Evolutionary conservation across 1,284 basidiomycete genomes (phyloP), one percentile per base, ranked within the genome.

Genomic region (Flammula alnicola): DNA sequence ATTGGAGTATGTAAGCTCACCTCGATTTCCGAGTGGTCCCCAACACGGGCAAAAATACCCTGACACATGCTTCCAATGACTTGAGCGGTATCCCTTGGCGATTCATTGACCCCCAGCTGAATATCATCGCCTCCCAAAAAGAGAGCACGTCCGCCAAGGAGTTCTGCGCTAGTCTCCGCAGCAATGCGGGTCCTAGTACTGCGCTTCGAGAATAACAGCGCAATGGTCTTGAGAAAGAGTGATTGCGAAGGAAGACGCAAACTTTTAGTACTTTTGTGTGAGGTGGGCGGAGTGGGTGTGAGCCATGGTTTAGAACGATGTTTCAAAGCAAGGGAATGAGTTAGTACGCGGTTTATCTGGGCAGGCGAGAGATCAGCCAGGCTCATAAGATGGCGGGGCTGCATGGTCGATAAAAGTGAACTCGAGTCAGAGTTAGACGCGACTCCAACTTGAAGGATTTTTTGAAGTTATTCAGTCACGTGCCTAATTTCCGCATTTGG

Each of bases 1-100:
- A 8, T 19, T 23, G 30, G 35, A 42, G 25, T 8, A 19, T 14
- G 10, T 7, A 12, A 14, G 64, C 80, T 50, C 49, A 92, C 93
- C 81, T 96, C 95, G 48, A 99, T 88, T 66, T 99, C 96, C 2
- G 80, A 78, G 69, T 99, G 96, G 9, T 82, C 88, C 5, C 91
- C 93, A 1, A 99, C 96, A 39, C 97, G 87, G 16, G 96, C 97
- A 75, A 99, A 98, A 58, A 99, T 93, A 14, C 96, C 97, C 69
- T 98, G 89, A 48, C 88, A 91, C 95, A 99, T 98, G 12, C 92
- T 91, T 14, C 92, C 88, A 54, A 97, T 82, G 11, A 99, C 92
- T 14, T 89, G 80, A 10, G 93, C 89, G 0, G 91, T 87, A 73
- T 99, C 97, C 41, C 89, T 78, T 14, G 87, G 68, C 33, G 76